Evolutionary conservation across 768 basidiomycete genomes (phyloP), one percentile per base, ranked within the genome.

Genomic region (Lactifluus subvellereus): DNA sequence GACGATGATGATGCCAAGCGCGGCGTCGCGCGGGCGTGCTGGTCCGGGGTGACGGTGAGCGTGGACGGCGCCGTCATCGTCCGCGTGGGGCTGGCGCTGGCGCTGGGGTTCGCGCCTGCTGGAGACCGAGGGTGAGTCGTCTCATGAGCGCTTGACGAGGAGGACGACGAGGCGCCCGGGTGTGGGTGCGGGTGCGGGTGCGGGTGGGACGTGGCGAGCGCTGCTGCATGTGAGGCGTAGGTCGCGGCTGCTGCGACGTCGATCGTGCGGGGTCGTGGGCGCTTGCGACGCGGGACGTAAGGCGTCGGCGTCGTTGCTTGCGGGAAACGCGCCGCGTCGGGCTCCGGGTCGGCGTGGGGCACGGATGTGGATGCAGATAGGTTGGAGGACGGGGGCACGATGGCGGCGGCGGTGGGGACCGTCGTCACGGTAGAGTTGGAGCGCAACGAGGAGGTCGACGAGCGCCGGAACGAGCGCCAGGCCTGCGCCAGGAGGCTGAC

Each of bases 401-500:
- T 8, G 16, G 62, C 16, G 9, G 48, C 1, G n/a, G 38, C 13
- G 30, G 53, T 27, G 37, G 52, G 30, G 14, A 48, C 13, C 47
- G 60, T 18, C 14, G 48, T n/a, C 30, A 11, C n/a, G n/a, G 27
- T 40, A 14, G 59, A 2, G 35, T 22, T 20, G 30, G 67, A 63
- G 50, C 59, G 62, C 16, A 63, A 18, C 10, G 67, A 67, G 20
- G 54, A 33, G 5, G 57, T 32, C 13, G 66, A 68, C 4, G 53
- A 38, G 11, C 57, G 59, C 14, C 60, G 57, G 50, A 67, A 54
- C 6, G 66, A 48, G 40, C 69, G 68, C 64, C 68, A 69, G 18
- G 69, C 69, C n/a, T 69, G 67, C 35, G 59, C 14, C 47, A 67
- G 38, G 43, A 70, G 53, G 30, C 66, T 55, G 20, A 60, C 62